Conservation (phyloP, 495 filamentous ascomycete species). For the Emericellopsis terricola region DNA sequence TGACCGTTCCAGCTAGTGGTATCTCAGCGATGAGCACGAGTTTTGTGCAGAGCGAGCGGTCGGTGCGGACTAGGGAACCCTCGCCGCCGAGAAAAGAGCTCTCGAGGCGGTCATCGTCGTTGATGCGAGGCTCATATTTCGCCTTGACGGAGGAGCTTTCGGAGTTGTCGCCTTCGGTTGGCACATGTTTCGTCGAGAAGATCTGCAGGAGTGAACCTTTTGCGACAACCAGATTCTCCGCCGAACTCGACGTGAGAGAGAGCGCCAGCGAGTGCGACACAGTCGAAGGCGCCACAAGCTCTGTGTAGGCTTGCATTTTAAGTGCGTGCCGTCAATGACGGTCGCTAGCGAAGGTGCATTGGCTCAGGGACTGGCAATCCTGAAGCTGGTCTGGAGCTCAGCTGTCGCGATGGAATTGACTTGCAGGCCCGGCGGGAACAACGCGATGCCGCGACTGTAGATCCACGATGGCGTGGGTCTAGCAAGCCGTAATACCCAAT, state of each 20-base stretch:
- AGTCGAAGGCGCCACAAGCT: constrained; percentile 79
- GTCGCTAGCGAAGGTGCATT: not conserved
- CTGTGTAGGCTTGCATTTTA: constrained; percentile 57
- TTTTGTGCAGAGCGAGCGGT: constrained; percentile 46
- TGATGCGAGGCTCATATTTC: constrained; percentile 15
- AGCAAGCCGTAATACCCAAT: no score
- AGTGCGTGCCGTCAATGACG: constrained; percentile 1
- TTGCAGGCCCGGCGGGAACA: constrained; percentile 1
- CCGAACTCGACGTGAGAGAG: constrained; percentile 54
- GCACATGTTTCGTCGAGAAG: constrained; percentile 41
- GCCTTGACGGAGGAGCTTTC: constrained; percentile 8
- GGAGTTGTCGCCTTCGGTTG: constrained; percentile 31
- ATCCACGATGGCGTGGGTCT: not conserved
- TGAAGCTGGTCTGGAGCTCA: not conserved
- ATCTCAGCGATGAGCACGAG: constrained; percentile 79
- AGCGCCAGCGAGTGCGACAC: constrained; percentile 75
- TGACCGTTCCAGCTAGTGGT: constrained; percentile 64
- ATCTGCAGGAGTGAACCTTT: constrained; percentile 85
- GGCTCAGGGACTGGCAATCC: not conserved
- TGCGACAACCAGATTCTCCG: constrained; percentile 71
- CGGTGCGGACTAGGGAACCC: constrained; percentile 29
- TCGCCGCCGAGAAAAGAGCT: constrained; percentile 40
- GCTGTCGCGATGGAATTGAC: not conserved
- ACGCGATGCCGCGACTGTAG: constrained; percentile 2
- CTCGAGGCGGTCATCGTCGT: constrained; percentile 43